These are phyloP conservation scores for Nissolia schottii DNA, from an alignment of 306 rosid genomes.

Conservation along the genomic window DNA sequence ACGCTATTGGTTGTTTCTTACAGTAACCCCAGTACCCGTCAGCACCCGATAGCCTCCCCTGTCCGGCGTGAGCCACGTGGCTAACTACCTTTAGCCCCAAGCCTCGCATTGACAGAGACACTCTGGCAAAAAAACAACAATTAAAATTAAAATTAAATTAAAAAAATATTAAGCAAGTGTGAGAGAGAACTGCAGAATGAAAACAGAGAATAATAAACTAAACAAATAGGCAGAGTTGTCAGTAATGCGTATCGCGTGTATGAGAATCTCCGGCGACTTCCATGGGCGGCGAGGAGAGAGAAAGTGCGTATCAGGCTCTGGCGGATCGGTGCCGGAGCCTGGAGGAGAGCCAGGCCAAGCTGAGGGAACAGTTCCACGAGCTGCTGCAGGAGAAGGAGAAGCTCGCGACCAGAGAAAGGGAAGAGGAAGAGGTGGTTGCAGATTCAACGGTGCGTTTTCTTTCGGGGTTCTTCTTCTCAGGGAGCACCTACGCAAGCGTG, in stretches of 20 bases:
- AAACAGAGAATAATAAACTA: not conserved
- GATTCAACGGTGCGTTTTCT: slow-evolving; percentile 18
- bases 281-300: slow-evolving; percentile 27
- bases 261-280: slow-evolving; percentile 27
- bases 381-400: slow-evolving; percentile 25
- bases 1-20: slow-evolving; percentile 4
- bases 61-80: slow-evolving; percentile 28
- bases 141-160: not conserved
- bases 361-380: slow-evolving; percentile 40
- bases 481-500: slow-evolving; percentile 40
- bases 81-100: not conserved
- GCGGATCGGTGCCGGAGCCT: slow-evolving; percentile 47
- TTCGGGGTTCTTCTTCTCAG: slow-evolving; percentile 36
- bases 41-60: slow-evolving; percentile 14
- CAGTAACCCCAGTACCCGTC: not conserved
- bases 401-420: not conserved
- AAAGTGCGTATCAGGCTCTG: slow-evolving; percentile 19
- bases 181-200: not conserved
- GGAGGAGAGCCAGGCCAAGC: slow-evolving; percentile 47
- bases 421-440: not conserved
- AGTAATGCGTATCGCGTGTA: slow-evolving; percentile 30
- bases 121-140: not conserved
- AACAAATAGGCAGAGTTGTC: not conserved
- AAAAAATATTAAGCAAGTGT: not conserved
- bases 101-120: not conserved